A percentile compares a stretch with the other conserved stretches of the same genome.
phyloP scores from a whole-genome alignment of 139 green algal genomes.

The Coelastrella sp. region DNA sequence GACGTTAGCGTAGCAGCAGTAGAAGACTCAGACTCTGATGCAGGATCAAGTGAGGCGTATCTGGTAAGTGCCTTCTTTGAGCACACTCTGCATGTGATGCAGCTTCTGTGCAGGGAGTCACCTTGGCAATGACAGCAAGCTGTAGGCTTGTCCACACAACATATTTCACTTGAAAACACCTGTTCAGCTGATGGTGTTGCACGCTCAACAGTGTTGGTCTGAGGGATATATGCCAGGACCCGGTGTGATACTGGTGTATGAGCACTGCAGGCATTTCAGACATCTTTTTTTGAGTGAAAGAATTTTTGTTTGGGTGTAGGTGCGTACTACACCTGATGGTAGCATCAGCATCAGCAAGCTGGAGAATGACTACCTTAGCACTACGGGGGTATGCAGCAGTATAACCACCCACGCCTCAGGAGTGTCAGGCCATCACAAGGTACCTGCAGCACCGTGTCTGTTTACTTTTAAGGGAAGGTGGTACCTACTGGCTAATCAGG shows the following conservation, averaged over 20 bases:
- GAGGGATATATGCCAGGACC: no score
- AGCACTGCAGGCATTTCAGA: no score
- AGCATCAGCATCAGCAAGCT: constrained; percentile 29
- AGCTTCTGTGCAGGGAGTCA: no score
- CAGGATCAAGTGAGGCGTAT: constrained; percentile 30
- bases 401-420: not conserved
- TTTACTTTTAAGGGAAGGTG: not conserved
- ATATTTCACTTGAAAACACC: no score
- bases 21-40: not conserved
- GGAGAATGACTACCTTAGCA: constrained; percentile 2
- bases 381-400: not conserved
- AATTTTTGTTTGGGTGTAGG: constrained; percentile 1
- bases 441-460: not conserved
- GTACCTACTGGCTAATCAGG: constrained; percentile 14
- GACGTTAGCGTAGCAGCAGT: constrained; percentile 5
- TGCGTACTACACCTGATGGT: constrained; percentile 3
- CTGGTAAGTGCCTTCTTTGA: constrained; percentile 20
- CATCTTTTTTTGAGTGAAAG: not conserved
- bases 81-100: no score
- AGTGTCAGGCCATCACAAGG: no score
- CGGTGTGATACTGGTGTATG: no score
- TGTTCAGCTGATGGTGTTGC: no score
- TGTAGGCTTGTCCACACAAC: no score
- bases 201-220: no score
- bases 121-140: no score